These are phyloP conservation scores for Podila epicladia DNA, from an alignment of 192 early-diverging fungal species.

Conservation along the genomic window DNA sequence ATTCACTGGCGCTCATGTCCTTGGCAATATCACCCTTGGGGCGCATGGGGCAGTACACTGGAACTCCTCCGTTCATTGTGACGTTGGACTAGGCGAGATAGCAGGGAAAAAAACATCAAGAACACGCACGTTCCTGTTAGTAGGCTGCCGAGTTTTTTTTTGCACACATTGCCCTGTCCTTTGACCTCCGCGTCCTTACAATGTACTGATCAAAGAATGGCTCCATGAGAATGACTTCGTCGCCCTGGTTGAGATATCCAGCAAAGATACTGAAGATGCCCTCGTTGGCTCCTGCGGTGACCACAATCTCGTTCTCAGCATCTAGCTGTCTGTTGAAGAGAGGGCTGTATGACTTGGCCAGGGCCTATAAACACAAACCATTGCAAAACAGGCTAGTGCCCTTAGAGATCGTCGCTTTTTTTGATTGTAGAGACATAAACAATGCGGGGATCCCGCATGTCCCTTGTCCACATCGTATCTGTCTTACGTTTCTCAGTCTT, in stretches of 20 bases:
- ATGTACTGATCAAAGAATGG: constrained; percentile 97
- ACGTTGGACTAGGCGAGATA: constrained; percentile 67
- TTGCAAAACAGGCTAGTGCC: not conserved
- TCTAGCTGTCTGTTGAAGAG: constrained; percentile 76
- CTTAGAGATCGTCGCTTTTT: no score
- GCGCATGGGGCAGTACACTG: constrained; percentile 86
- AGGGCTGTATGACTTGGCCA: constrained; percentile 81
- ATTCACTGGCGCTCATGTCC: constrained; percentile 79
- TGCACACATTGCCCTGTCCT: no score
- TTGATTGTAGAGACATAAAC: no score
- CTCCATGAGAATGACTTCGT: constrained; percentile 94
- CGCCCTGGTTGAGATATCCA: constrained; percentile 80
- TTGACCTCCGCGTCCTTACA: constrained; percentile 45
- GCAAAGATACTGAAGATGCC: constrained; percentile 86
- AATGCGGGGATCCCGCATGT: no score
- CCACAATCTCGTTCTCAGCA: constrained; percentile 83
- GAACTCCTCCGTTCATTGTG: constrained; percentile 86
- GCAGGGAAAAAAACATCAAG: not conserved
- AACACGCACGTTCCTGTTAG: not conserved
- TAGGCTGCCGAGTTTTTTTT: not conserved
- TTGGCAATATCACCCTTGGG: constrained; percentile 54
- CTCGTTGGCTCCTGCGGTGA: constrained; percentile 92
- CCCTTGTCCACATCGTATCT: no score
- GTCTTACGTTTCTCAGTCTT: constrained; percentile 58
- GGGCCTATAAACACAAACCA: constrained; percentile 47